Evolutionary conservation across 176 grass and related monocot species (phyloP), one percentile per base, ranked within the genome.

Genomic region (Musa itinerans): DNA sequence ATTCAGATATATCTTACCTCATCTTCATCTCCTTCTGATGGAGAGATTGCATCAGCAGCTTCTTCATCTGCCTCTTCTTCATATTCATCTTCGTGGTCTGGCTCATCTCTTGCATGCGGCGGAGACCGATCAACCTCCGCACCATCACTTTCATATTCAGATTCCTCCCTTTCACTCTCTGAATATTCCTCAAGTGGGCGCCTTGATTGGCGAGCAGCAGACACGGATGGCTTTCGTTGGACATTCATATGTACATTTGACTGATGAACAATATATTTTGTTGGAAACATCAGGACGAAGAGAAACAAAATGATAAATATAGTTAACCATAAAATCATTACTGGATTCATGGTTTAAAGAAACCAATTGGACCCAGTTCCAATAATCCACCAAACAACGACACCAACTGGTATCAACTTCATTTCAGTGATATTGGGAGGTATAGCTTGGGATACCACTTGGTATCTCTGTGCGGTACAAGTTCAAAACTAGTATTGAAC

Each of bases 121-220:
- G 84, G 88, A 49, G 84, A 94, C 63, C 83, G 68, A 53, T 91
- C 88, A 79, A 91, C 79, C 68, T 94, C 90, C 64, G 89, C 88
- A 1, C 91, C 95, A n/a, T 94, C 88, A 68, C 84, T 94, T 94
- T 99, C 90, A 79, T 99, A 94, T 68, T 94, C 95, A 49, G 90
- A 94, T 64, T 94, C 95, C 74, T 89, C 88, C 65, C 85, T 85
- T 63, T 92, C 87, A 74, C 90, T 89, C 79, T 83, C 87, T 20
- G 84, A 89, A 71, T 93, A 93, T 80, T 89, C 88, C 53, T 89
- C 84, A 27, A 79, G 82, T 58, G 80, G 79, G 11, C 71, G 88
- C 43, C 83, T 89, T 10, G 82, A 73, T 67, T 72, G 74, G 20
- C 73, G 88, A 81, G 84, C 81, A 87, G 80, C 73, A 69, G 89